phyloP scores from a whole-genome alignment of 2,329 filamentous ascomycete genomes.

The Sclerotiophoma versabilis region DNA sequence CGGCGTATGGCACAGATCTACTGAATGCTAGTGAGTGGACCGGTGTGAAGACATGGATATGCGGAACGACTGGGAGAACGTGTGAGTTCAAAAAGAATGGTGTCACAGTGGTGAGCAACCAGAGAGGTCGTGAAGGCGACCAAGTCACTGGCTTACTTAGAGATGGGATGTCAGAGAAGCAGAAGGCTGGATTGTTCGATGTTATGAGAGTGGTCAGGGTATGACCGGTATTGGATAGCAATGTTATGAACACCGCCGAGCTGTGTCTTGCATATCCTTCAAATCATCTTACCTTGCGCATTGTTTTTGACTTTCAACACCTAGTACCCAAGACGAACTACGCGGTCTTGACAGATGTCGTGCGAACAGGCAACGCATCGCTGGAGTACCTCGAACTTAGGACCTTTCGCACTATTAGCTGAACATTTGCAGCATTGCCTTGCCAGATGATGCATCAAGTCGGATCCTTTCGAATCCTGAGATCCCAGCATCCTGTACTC shows the following conservation, averaged over 20 bases:
- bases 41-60: constrained; percentile 53
- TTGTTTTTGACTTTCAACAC: too few relatives aligned
- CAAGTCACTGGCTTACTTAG: constrained; percentile 33
- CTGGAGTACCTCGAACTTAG: too few relatives aligned
- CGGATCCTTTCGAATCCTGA: too few relatives aligned
- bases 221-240: not conserved
- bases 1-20: constrained; percentile 63
- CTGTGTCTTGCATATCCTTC: not conserved
- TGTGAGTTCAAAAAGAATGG: constrained; percentile 49
- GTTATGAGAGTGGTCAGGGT: constrained; percentile 35
- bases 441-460: too few relatives aligned
- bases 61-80: constrained; percentile 56
- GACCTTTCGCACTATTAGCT: too few relatives aligned
- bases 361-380: too few relatives aligned
- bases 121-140: constrained; percentile 51
- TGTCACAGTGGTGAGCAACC: constrained; percentile 53
- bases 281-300: not conserved
- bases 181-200: constrained; percentile 36
- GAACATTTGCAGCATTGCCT: too few relatives aligned
- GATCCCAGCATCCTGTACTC: too few relatives aligned
- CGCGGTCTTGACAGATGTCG: too few relatives aligned
- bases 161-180: constrained; percentile 37
- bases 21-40: constrained; percentile 54
- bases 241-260: too few relatives aligned
- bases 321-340: too few relatives aligned